These are phyloP conservation scores for Mortierella sp. DNA, from an alignment of 371 early-diverging fungal genomes.

Conservation along the genomic window DNA sequence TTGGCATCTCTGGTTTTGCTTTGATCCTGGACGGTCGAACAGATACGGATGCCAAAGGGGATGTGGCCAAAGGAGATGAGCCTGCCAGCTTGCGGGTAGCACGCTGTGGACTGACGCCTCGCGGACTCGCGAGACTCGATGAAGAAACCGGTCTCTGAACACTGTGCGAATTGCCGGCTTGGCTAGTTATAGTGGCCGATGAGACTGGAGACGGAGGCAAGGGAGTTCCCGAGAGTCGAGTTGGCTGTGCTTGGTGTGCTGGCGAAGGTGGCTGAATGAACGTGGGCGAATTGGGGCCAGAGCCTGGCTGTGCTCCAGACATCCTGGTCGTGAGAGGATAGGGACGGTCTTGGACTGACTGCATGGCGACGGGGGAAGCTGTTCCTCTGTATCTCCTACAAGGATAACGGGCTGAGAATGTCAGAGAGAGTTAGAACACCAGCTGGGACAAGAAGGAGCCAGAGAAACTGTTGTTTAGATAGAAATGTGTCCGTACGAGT, in stretches of 20 bases:
- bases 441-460: no score
- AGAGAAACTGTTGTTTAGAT: no score
- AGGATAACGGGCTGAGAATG: background rate
- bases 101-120: constrained; percentile 16
- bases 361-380: constrained; percentile 5
- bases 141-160: constrained; percentile 15
- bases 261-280: constrained; percentile 4
- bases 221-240: background rate
- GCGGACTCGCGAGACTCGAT: constrained; percentile 14
- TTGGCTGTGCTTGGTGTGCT: no score
- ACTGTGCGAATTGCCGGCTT: constrained; percentile 16
- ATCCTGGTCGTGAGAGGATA: constrained; percentile 15
- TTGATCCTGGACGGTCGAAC: constrained; percentile 26
- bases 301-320: constrained; percentile 1
- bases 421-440: no score
- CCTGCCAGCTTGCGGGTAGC: constrained; percentile 47
- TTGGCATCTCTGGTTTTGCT: constrained; percentile 50
- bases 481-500: no score
- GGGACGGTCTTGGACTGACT: constrained; percentile 16
- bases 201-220: background rate
- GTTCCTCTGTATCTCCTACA: background rate
- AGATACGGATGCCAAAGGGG: constrained; percentile 23
- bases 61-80: constrained; percentile 30
- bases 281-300: background rate
- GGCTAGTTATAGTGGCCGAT: constrained; percentile 11